Evolutionary conservation across 139 green algal species (phyloP), one percentile per base, ranked within the genome.

Genomic region (Nannochloris sp.): DNA sequence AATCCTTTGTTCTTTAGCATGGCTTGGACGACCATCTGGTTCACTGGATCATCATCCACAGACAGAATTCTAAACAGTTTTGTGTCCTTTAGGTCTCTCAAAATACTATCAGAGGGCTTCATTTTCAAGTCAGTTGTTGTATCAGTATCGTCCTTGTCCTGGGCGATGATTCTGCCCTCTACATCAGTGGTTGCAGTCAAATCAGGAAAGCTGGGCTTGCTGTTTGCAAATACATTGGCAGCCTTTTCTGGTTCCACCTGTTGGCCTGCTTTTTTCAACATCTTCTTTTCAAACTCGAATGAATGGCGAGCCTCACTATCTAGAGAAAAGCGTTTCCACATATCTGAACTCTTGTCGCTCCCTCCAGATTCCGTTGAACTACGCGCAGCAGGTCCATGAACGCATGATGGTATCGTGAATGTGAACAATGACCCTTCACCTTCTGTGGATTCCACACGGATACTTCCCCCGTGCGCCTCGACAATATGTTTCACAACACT

Each of bases 11-110:
- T 71, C 18, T 21, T 61, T 58, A 88, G 70, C 62, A 87, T 69
- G 48, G 64, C 70, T 62, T 84, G 67, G n/a, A 88, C 74, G 6
- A 88, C 82, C 77, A 85, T 80, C 69, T 85, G 78, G 51, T 85
- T 87, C 3, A 85, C 48, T 0, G 77, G 72, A 67, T 86, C 76
- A 58, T 88, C 81, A 46, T 88, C 81, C 27, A 86, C 81, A 4
- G 34, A 69, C 53, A 88, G 63, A 64, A 86, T 69, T 44, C 69
- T 71, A 11, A 58, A 46, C 44, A 55, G 14, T 40, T 55, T 44
- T 10, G 18, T 31, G 34, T 37, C 34, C 15, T 15, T 16, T 8
- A 19, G n/a, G n/a, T 54, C 46, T 23, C 46, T 54, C 46, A 54
- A 19, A 54, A 21, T 19, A 25, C 18, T 23, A 54, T 54, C n/a